Conservation (phyloP, 352 stramenopile species). For the Pythium plurisporium region DNA sequence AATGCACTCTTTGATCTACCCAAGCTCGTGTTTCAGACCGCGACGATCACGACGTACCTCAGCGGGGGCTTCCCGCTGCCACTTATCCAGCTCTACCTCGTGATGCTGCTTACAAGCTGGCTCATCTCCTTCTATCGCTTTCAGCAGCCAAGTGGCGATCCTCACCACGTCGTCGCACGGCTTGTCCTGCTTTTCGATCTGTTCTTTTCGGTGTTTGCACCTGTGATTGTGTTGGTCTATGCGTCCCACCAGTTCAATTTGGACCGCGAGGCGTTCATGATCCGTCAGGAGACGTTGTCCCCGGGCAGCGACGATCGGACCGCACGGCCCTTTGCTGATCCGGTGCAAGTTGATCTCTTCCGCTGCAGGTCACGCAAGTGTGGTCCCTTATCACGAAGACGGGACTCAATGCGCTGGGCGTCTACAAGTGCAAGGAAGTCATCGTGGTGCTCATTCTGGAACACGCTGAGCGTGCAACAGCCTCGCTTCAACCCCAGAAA, state of each 20-base stretch:
- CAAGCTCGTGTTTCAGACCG: conserved; percentile 23
- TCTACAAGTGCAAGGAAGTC: conserved; percentile 25
- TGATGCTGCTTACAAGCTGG: conserved; percentile 22
- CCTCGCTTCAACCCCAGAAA: too few relatives aligned
- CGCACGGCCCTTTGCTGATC: conserved; percentile 24
- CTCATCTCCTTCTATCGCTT: conserved; percentile 29
- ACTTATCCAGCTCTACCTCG: conserved; percentile 22
- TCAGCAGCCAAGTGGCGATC: conserved; percentile 13
- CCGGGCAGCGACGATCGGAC: conserved; percentile 16
- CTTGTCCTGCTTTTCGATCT: conserved; percentile 26
- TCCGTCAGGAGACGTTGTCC: conserved; percentile 7
- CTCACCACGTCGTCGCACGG: conserved; percentile 11
- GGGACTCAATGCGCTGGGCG: conserved; percentile 16
- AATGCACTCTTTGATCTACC: conserved; percentile 21
- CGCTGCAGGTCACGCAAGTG: conserved; percentile 18
- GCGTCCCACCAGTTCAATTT: conserved; percentile 24
- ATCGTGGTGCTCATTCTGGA: conserved; percentile 20
- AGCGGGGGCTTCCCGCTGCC: conserved; percentile 23
- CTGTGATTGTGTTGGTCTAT: conserved; percentile 21
- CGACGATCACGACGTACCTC: conserved; percentile 18
- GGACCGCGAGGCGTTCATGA: conserved; percentile 17
- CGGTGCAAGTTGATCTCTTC: conserved; percentile 20
- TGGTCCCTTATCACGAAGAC: conserved; percentile 13
- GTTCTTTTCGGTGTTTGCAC: conserved; percentile 33
- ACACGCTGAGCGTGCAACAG: background rate